Evolutionary conservation across 1,139 yeast genomes (phyloP), one percentile per base, ranked within the genome.

Genomic region (Saccharomycopsis hybrid): DNA sequence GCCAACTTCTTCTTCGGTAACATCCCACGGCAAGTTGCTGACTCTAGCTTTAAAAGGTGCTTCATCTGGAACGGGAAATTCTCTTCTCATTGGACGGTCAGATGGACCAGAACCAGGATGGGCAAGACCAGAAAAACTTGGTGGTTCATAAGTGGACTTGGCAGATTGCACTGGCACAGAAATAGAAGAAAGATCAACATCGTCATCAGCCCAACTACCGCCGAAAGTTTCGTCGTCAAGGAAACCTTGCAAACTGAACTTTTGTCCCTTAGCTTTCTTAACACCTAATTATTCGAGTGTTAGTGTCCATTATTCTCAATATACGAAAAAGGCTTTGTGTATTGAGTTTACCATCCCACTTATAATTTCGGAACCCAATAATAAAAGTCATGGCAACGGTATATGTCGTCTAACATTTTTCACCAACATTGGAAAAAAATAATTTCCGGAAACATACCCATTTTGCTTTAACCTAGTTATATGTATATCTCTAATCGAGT

Each of bases 1-100:
- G 50, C 68, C 71, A 55, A 92, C 73, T 43, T 73, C 78, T 37
- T 73, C 80, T 65, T 90, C 96, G 52, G 73, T 69, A 44, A 80
- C 77, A 57, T 85, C 92, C 82, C 88, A 86, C 54, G 96, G 89
- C 64, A 94, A 77, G 68, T 90, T 89, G 63, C 81, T 79, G 59
- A 92, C 76, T 67, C 89, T 80, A 25, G 96, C 97, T 62, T 87
- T 85, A 74, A 70, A 94, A 51, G 99, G 99, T 32, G 97, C 90
- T 50, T 72, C 76, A 62, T 89, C 95, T 46, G 99, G 99, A 55
- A 94, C 74, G 43, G 96, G 96, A 61, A 71, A 85, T 62, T 82
- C 92, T 56, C 74, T 77, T 43, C 55, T 46, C 42, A 37, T 44
- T 29, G 41, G 43, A 18, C 47, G 41, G 11, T 40, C 35, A 30